phyloP scores from a whole-genome alignment of 257 asterid genomes.

The Penstemon newberryi region DNA sequence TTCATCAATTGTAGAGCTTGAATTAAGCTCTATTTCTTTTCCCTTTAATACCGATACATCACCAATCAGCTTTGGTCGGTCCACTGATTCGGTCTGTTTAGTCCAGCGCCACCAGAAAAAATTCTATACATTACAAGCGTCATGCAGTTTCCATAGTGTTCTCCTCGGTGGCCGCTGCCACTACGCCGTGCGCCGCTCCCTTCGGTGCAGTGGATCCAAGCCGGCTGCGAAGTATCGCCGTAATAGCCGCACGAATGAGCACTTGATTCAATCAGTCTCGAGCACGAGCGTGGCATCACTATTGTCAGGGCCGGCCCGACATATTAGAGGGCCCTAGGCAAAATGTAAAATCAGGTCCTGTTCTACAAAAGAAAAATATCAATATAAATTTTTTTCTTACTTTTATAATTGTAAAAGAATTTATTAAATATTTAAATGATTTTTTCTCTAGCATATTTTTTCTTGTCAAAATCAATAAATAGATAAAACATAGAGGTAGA shows the following conservation, averaged over 20 bases:
- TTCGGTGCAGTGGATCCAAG: constrained; percentile 56
- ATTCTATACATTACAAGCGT: constrained; percentile 19
- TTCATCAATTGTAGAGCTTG: too few species aligned
- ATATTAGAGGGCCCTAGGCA: too few species aligned
- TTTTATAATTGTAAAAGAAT: too few species aligned
- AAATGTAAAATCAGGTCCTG: too few species aligned
- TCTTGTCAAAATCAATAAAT: too few species aligned
- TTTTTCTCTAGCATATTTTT: too few species aligned
- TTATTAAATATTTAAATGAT: too few species aligned
- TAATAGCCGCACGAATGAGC: constrained; percentile 95
- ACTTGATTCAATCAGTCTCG: constrained; percentile 86
- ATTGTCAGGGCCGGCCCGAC: constrained; percentile 24
- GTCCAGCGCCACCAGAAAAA: constrained; percentile 36
- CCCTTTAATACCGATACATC: too few species aligned
- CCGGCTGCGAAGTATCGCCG: constrained; percentile 84
- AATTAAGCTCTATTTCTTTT: too few species aligned
- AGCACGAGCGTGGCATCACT: constrained; percentile 96
- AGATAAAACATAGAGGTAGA: too few species aligned
- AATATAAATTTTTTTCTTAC: too few species aligned
- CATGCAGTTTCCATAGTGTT: constrained; percentile 37
- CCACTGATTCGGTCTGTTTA: constrained; percentile 63
- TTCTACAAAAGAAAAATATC: too few species aligned
- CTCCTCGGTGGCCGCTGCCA: constrained; percentile 49
- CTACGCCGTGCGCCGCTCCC: constrained; percentile 38
- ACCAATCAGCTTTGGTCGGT: constrained; percentile 44